Base-by-base conservation (phyloP, 1,284 basidiomycete species). In the Naganishia liquefaciens region DNA sequence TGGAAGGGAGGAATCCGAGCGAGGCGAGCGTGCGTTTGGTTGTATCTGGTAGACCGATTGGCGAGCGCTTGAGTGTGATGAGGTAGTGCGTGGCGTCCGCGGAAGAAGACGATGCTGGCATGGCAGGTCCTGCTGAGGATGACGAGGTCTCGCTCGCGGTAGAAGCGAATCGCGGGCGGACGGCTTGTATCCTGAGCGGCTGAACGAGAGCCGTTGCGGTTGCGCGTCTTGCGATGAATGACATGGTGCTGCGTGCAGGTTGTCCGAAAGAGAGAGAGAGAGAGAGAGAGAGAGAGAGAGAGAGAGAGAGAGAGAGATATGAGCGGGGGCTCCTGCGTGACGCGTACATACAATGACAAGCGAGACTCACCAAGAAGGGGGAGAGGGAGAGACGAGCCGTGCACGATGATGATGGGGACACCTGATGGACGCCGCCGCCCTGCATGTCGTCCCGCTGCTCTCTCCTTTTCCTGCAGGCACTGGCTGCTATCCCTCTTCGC, bases 61-160 rank as follows among this genome's bases (percentile, higher is more conserved):
- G 73, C 3, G 81, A 82, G 63, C 82, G 77, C 33, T 76, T 73
- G 49, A 83, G 78, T 17, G 80, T 81, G 70, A 84, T 79, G 42
- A 82, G 79, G 73, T 80, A 81, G 72, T 80, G 79, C 11, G 71
- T 72, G 5, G 69, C 50, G n/a, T 60, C 46, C 17, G 40, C 23
- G 10, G 66, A 44, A 10, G 43, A 33, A 52, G 54, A 46, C 2
- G 60, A 27, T 25, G 68, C 55, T 25, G 44, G 28, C 49, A n/a
- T 40, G 15, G 40, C 27, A 17, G 66, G 57, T 43, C 61, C 69
- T 55, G 68, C 68, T 40, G 77, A 77, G 5, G 71, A n/a, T n/a
- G n/a, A 72, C 25, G 74, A 69, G 21, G 63, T 60, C 42, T 67
- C 63, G 11, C 40, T 55, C 42, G 62, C 64, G 21, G 53, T 64